Percentiles rank a stretch among this genome's conserved stretches.
Evolutionary conservation across 306 rosid genomes (phyloP).

Genomic region (Mimosa bimucronata): DNA sequence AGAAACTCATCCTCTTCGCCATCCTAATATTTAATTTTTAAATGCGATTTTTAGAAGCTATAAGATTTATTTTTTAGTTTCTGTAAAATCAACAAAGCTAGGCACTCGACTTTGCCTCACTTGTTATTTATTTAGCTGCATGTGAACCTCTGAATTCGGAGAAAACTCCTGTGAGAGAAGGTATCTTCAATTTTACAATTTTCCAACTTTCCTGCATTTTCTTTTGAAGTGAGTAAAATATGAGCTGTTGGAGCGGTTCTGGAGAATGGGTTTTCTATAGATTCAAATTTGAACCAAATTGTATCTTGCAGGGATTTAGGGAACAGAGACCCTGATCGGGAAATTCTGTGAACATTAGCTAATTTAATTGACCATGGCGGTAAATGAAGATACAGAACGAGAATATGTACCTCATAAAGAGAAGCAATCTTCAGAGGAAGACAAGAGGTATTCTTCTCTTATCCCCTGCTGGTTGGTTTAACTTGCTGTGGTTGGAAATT

Average conservation of each 20-base stretch:
- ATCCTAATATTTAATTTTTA: not conserved
- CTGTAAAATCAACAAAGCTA: not conserved
- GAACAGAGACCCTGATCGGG: conserved; percentile 10
- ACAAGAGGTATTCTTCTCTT: conserved; percentile 60
- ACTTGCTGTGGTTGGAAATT: not conserved
- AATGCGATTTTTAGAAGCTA: not conserved
- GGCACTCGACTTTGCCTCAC: not conserved
- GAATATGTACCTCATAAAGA: conserved; percentile 57
- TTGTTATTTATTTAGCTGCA: too few relatives aligned
- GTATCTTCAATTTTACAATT: not conserved
- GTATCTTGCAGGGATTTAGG: conserved; percentile 14
- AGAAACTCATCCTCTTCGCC: not conserved
- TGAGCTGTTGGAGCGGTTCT: conserved; percentile 22
- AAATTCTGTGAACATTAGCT: conserved; percentile 21
- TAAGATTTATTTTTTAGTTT: not conserved
- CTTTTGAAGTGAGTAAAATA: not conserved
- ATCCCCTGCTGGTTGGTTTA: not conserved
- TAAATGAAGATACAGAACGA: conserved; percentile 44
- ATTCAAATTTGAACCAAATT: conserved; percentile 24
- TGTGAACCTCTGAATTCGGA: not conserved
- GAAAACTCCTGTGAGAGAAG: not conserved
- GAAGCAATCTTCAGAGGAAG: conserved; percentile 79
- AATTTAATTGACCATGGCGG: conserved; percentile 54
- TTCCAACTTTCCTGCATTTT: not conserved
- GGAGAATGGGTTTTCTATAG: conserved; percentile 7